Conservation (phyloP, 2,329 filamentous ascomycete genomes). For the Alternaria brassicicola region DNA sequence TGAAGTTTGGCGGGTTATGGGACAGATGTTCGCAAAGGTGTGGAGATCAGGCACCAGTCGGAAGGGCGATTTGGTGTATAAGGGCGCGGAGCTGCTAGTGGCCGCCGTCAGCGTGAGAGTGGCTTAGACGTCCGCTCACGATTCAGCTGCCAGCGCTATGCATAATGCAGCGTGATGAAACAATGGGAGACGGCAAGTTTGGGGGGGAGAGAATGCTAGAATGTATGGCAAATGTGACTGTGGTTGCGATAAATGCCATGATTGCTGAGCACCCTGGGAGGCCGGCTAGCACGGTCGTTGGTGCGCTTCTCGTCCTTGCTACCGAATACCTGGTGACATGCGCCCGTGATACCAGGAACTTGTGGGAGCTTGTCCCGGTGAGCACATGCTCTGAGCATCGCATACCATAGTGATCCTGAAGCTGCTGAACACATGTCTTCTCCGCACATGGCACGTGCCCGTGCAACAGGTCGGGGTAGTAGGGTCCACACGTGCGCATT, state of each 20-base stretch:
- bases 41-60: conserved; percentile 44
- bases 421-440: no score
- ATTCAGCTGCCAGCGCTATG: conserved; percentile 21
- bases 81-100: conserved; percentile 17
- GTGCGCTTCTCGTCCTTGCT: neutral
- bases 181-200: conserved; percentile 5
- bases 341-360: neutral
- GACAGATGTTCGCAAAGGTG: conserved; percentile 25
- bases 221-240: neutral
- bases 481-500: neutral
- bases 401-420: no score
- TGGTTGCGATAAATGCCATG: neutral
- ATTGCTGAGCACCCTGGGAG: neutral
- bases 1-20: conserved; percentile 23
- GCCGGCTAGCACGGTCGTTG: conserved; percentile 20
- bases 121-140: conserved; percentile 38
- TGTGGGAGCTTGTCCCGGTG: neutral
- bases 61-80: conserved; percentile 17
- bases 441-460: no score
- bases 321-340: neutral
- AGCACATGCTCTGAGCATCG: neutral
- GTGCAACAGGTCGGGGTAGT: neutral
- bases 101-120: conserved; percentile 29
- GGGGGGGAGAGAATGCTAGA: neutral
- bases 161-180: conserved; percentile 26